Conservation (phyloP, 306 rosid genomes). For the Quercus parvula region DNA sequence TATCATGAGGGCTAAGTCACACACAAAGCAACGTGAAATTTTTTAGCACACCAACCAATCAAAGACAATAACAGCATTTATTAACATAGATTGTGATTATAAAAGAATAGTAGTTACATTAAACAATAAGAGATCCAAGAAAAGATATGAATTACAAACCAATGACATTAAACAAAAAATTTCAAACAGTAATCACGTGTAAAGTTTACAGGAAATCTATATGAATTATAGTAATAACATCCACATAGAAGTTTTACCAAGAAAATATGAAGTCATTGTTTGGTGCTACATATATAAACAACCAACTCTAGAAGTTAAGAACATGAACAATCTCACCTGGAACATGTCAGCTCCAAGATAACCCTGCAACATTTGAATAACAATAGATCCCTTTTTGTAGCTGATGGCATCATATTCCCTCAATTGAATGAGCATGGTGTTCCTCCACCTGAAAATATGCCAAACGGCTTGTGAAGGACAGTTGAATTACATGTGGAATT, state of each 20-base stretch:
- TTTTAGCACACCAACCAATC: not conserved
- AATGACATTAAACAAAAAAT: not conserved
- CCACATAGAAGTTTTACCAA: not conserved
- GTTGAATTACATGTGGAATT: not conserved
- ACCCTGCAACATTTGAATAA: constrained; percentile 55
- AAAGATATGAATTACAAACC: not conserved
- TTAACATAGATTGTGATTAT: not conserved
- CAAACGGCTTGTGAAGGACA: not conserved
- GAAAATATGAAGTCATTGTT: not conserved
- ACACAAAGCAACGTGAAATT: not conserved
- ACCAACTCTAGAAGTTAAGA: not conserved
- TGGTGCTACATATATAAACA: not conserved
- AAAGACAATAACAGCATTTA: not conserved
- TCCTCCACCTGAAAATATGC: constrained; percentile 50
- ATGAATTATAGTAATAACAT: too few relatives aligned
- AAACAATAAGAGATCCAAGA: not conserved
- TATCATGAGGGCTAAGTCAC: not conserved
- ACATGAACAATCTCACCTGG: constrained; percentile 35
- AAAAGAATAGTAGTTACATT: not conserved
- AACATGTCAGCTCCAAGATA: constrained; percentile 52
- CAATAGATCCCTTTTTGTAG: constrained; percentile 57
- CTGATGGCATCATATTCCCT: constrained; percentile 54
- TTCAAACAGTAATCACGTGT: not conserved
- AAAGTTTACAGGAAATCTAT: not conserved
- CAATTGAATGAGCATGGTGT: constrained; percentile 45